Evolutionary conservation across 108 stramenopile genomes (phyloP), one percentile per base, ranked within the genome.

Genomic region (Hondaea fermentalgiana): DNA sequence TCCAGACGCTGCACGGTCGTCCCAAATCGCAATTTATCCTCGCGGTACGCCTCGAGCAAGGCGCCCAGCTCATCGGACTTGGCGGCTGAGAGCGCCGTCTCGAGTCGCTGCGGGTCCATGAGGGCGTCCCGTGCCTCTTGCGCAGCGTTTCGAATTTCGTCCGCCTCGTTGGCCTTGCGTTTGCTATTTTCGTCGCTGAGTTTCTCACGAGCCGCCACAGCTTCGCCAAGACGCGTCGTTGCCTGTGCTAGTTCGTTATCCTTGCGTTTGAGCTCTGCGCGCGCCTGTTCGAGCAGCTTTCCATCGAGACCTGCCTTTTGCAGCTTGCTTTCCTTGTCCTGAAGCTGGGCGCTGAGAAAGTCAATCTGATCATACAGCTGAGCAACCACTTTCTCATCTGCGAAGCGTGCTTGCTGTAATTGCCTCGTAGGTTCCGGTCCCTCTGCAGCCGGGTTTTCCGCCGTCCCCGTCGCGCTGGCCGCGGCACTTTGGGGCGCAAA

Each of bases 331-430:
- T 83, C 76, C 76, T 83, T 83, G 76, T 83, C 76, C 51, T 53
- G 45, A 23, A 83, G 76, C 28, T 83, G 76, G 8, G 76, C 45
- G 23, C 28, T 83, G 6, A 83, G 51, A 28, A 83, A 83, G 51
- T 83, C 76, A 83, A 83, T 83, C 51, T 83, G 76, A 12, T 83
- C 76, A 53, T 83, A 83, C 51, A 83, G 51, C 76, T 83, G 76
- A 6, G 76, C 76, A 12, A 83, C 51, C 1, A 83, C 76, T 23
- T 53, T 47, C 3, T 83, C 76, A 28, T 83, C 51, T 17, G 64
- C 64, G 2, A 42, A 42, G 42, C 64, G 64, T 10, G 64, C 25
- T 23, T 69, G 64, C 64, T 69, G 64, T 28, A 69, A 23, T 17
- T 69, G 64, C 6, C 64, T 14, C 42, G 12, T 23, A 2, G 76